phyloP scores from a whole-genome alignment of 2,329 filamentous ascomycete species.

The Fusarium sp. region DNA sequence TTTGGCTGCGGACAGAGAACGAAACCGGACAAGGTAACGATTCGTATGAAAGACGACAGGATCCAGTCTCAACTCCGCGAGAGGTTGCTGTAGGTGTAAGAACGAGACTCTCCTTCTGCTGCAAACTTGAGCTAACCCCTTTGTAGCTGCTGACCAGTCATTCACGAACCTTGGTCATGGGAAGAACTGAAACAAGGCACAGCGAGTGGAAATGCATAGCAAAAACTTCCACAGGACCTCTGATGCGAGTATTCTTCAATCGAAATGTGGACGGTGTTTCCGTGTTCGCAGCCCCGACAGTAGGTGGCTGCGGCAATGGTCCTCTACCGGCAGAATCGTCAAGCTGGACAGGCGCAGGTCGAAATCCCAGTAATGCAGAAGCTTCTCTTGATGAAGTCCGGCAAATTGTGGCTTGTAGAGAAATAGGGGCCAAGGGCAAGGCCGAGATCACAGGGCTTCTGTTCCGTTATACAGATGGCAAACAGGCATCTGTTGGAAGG shows the following conservation, averaged over 20 bases:
- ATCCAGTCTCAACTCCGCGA: background rate
- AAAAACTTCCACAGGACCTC: background rate
- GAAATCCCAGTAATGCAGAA: background rate
- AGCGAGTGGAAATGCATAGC: slow-evolving; percentile 25
- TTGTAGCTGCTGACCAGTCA: slow-evolving; percentile 23
- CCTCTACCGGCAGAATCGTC: background rate
- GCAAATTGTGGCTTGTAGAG: background rate
- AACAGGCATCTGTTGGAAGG: slow-evolving; percentile 6
- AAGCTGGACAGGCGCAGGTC: background rate
- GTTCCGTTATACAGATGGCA: background rate
- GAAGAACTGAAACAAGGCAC: background rate
- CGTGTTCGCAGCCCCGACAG: slow-evolving; percentile 7
- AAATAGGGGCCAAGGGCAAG: background rate
- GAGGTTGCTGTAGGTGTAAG: slow-evolving; percentile 18
- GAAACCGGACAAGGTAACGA: background rate
- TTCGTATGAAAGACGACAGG: background rate
- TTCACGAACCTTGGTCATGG: slow-evolving; percentile 4
- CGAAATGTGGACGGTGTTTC: slow-evolving; percentile 4
- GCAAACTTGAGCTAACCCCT: slow-evolving; percentile 6
- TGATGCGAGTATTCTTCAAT: slow-evolving; percentile 1
- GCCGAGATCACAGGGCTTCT: background rate
- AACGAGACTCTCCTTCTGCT: background rate
- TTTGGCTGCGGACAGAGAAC: slow-evolving; percentile 16
- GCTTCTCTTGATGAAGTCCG: background rate
- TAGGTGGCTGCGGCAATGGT: background rate